Evolutionary conservation across 208 protist genomes (phyloP), one percentile per base, ranked within the genome.

Genomic region (Leishmania tropica): DNA sequence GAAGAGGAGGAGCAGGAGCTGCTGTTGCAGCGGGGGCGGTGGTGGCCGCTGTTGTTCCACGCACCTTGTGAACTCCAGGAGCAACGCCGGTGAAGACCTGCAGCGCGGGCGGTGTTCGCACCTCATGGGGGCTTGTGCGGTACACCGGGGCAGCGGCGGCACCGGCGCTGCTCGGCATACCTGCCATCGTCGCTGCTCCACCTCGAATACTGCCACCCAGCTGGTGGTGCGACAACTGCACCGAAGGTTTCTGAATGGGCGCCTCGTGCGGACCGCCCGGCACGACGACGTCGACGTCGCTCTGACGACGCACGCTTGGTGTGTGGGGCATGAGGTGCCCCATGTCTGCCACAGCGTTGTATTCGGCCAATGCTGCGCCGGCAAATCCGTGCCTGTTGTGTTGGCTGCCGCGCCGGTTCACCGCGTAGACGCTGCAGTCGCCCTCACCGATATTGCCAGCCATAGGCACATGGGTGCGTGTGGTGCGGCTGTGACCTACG

Each of bases 271-370:
- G 37, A 24, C 70, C 24, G 31, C 53, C 19, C 24, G 47, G 19
- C 4, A 48, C 11, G 53, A 62, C 37, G 3, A 19, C 47, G 31
- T 31, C 40, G 19, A 51, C n/a, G 54, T 65, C 54, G 71, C 35
- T 45, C 45, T 62, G 70, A 47, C 83, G 62, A 64, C 78, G 37
- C 37, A 77, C 58, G 47, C 70, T 53, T 31, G 84, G 78, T 17
- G 80, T 80, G 84, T 87, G 84, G 42, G 80, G 76, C 80, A 79
- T 77, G 72, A 74, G 42, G 47, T 71, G 75, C 75, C 74, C 21
- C 24, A 42, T n/a, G n/a, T 37, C 58, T 58, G 40, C 75, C 37
- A 56, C 40, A 47, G 72, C 13, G 47, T 64, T 35, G 24, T 48
- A 58, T 58, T 56, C 47, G 19, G 40, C 13, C 10, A 74, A 37